Percentiles rank a stretch among this genome's conserved stretches.
These are phyloP conservation scores for Rhodotorula babjevae DNA, from an alignment of 768 basidiomycete species.

Conservation along the genomic window DNA sequence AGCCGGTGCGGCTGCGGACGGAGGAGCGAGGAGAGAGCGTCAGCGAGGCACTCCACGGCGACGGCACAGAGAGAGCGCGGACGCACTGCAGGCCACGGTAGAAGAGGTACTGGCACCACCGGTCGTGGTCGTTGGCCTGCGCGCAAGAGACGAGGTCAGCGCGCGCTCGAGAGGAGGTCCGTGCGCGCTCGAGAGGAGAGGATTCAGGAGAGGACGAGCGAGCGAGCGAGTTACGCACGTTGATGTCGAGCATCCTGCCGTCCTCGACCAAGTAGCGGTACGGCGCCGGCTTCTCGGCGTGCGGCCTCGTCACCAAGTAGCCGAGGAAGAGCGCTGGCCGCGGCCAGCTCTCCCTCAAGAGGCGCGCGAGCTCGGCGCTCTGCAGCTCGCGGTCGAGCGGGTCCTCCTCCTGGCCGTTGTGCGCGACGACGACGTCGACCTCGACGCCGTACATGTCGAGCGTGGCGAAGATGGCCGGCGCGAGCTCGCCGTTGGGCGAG, in stretches of 20 bases:
- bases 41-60: no score
- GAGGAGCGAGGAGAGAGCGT: no score
- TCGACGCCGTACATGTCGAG: conserved; percentile 58
- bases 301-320: conserved; percentile 70
- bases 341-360: conserved; percentile 57
- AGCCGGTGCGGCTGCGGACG: conserved; percentile 47
- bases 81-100: conserved; percentile 60
- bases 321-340: conserved; percentile 59
- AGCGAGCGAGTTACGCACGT: conserved; percentile 44
- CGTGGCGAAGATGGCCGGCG: conserved; percentile 29
- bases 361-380: conserved; percentile 69
- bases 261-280: conserved; percentile 73
- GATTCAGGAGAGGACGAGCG: not conserved
- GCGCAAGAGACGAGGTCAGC: not conserved
- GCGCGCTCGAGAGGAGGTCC: not conserved
- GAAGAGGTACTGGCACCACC: conserved; percentile 82
- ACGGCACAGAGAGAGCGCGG: conserved; percentile 52
- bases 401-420: conserved; percentile 93
- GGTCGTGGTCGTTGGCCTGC: conserved; percentile 39
- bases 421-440: conserved; percentile 77
- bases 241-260: conserved; percentile 73
- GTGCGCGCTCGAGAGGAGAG: not conserved
- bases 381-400: conserved; percentile 82
- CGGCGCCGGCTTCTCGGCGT: conserved; percentile 62
- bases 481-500: conserved; percentile 56